phyloP scores from a whole-genome alignment of 139 green algal species.

The Mychonastes homosphaera region DNA sequence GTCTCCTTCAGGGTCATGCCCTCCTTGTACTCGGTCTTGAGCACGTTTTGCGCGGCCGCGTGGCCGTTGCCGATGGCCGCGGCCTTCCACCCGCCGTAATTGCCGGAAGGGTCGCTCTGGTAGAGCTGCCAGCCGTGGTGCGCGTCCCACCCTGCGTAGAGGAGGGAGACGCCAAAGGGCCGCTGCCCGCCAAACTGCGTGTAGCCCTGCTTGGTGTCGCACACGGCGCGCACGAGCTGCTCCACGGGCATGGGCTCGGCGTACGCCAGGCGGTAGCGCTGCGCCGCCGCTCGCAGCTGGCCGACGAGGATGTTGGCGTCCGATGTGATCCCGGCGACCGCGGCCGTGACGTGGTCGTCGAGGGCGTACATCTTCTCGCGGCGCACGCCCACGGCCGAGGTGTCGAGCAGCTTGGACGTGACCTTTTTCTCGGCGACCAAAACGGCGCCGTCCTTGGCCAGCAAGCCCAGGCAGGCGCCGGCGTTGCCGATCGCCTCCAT shows the following conservation, averaged over 20 bases:
- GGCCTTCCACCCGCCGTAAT: slow-evolving; percentile 97
- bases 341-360: slow-evolving; percentile 90
- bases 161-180: slow-evolving; percentile 94
- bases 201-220: slow-evolving; percentile 97
- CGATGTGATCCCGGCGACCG: slow-evolving; percentile 94
- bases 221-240: slow-evolving; percentile 87
- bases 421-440: slow-evolving; percentile 97
- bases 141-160: slow-evolving; percentile 96
- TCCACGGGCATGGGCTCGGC: slow-evolving; percentile 95
- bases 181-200: slow-evolving; percentile 95
- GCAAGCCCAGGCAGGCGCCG: slow-evolving; percentile 81
- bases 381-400: slow-evolving; percentile 69
- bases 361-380: slow-evolving; percentile 99
- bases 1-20: slow-evolving; percentile 55
- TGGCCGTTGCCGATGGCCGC: slow-evolving; percentile 88
- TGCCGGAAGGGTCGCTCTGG: slow-evolving; percentile 89
- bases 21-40: slow-evolving; percentile 89
- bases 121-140: slow-evolving; percentile 95
- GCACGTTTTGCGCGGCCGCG: slow-evolving; percentile 70
- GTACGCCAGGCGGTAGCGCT: slow-evolving; percentile 83
- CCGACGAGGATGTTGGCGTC: slow-evolving; percentile 99
- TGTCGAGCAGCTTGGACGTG: slow-evolving; percentile 93
- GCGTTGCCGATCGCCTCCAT: slow-evolving; percentile 99
- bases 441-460: slow-evolving; percentile 86
- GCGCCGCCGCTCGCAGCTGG: slow-evolving; percentile 66